Base-by-base conservation (phyloP, 164 flowering plant genomes). In the Akebia trifoliata region DNA sequence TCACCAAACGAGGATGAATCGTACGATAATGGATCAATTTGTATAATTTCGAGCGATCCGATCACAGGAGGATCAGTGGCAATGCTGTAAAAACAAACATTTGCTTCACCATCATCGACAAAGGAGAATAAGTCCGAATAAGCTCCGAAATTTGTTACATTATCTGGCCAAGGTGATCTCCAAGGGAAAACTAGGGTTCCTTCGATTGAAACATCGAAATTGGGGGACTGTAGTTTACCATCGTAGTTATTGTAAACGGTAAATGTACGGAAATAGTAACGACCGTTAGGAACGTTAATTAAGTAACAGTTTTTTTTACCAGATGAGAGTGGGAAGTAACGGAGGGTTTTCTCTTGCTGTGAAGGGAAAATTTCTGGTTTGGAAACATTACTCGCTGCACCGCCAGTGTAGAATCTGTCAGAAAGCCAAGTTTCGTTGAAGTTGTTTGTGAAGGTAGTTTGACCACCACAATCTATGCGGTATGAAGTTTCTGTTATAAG, bases 271-370 rank as follows among this genome's bases (percentile, higher is more conserved):
- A 91, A 31, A 58, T 66, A 77, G 77, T 80, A 91, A 4, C 93
- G 85, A 15, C 84, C 83, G 40, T 38, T 28, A 15, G 86, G 74
- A 11, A 78, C 63, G 15, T 83, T 79, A 57, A 91, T 50, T 52
- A 68, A 11, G 78, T 91, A 91, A 75, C 98, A 91, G 60, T 85
- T 91, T 68, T 91, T 91, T 57, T 89, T 89, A 56, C 98, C 98
- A 56, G 76, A 75, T 18, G 92, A 73, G 51, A 80, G 69, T 2
- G 96, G 96, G 69, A 91, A 91, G 84, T 56, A 86, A 14, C 96
- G 80, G 54, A 91, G 76, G 29, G 90, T 86, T 64, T 81, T 83
- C 71, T 88, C 98, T 21, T 78, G 83, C 2, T 55, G 64, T 54
- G 65, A 65, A 6, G 28, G 61, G 72, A 88, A 91, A 35, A 37